These are phyloP conservation scores for Ogataea naganishii DNA, from an alignment of 805 yeast species.

Conservation along the genomic window DNA sequence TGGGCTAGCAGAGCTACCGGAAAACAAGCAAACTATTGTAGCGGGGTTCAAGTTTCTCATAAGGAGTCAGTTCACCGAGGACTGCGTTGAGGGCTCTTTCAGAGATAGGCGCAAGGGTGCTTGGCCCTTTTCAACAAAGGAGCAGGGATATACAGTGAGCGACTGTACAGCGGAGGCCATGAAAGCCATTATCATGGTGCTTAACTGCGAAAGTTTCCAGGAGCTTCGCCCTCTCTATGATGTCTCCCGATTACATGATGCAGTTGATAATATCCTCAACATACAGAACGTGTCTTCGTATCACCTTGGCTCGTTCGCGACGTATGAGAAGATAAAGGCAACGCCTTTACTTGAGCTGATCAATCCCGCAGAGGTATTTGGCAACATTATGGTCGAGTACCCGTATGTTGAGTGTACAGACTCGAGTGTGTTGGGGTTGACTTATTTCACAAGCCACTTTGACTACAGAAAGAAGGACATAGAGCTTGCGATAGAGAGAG, in stretches of 20 bases:
- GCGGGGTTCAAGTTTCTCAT: conserved; percentile 64
- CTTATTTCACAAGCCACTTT: conserved; percentile 61
- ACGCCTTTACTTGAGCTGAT: conserved; percentile 65
- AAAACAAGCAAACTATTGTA: conserved; percentile 56
- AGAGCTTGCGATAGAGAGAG: conserved; percentile 59
- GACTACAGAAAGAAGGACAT: conserved; percentile 63
- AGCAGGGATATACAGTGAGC: conserved; percentile 93
- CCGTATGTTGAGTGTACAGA: conserved; percentile 99
- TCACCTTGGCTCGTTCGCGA: conserved; percentile 86
- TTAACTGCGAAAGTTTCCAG: conserved; percentile 45
- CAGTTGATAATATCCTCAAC: conserved; percentile 65
- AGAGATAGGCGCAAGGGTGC: conserved; percentile 83
- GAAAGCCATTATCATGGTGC: conserved; percentile 90
- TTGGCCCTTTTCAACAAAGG: conserved; percentile 94
- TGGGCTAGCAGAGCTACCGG: conserved; percentile 64
- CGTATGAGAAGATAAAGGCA: conserved; percentile 83
- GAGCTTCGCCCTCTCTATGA: conserved; percentile 33
- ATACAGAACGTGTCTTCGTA: conserved; percentile 74
- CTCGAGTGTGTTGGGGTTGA: conserved; percentile 83
- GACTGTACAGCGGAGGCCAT: conserved; percentile 96
- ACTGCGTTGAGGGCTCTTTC: conserved; percentile 68
- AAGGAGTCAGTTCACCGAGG: conserved; percentile 77
- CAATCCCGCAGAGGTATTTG: conserved; percentile 97
- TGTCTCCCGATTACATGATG: conserved; percentile 47
- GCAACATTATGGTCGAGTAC: conserved; percentile 96